phyloP scores from a whole-genome alignment of 2,329 filamentous ascomycete genomes.

The Pseudogymnoascus sp. region DNA sequence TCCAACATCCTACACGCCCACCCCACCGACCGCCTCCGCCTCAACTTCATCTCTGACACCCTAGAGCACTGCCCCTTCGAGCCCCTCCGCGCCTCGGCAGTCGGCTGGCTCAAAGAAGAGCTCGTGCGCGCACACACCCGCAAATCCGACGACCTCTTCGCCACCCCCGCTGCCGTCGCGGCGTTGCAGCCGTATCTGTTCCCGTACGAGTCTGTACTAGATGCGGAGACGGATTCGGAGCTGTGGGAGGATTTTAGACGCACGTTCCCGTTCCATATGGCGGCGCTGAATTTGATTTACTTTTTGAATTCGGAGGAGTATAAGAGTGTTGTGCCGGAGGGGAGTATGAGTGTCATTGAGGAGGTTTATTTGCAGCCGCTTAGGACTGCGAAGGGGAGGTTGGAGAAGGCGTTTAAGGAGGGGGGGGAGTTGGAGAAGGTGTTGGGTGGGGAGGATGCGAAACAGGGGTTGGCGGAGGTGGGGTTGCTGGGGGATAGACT shows the following conservation, averaged over 20 bases:
- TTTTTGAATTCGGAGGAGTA: conserved; percentile 40
- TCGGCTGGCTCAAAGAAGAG: conserved; percentile 57
- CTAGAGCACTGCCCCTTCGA: conserved; percentile 58
- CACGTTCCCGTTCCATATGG: conserved; percentile 47
- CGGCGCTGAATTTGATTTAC: conserved; percentile 52
- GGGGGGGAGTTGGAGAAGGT: neutral
- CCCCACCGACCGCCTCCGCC: conserved; percentile 48
- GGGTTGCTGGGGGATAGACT: conserved; percentile 31
- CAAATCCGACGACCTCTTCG: conserved; percentile 36
- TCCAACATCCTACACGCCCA: conserved; percentile 42
- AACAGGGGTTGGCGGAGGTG: conserved; percentile 30
- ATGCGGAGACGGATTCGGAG: conserved; percentile 34
- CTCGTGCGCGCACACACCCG: conserved; percentile 36
- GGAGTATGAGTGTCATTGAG: conserved; percentile 49
- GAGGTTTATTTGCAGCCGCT: conserved; percentile 51
- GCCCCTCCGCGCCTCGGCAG: conserved; percentile 52
- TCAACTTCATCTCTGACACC: conserved; percentile 56
- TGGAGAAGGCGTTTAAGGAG: conserved; percentile 18
- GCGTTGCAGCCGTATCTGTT: conserved; percentile 55
- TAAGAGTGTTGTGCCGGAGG: conserved; percentile 43
- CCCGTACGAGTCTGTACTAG: conserved; percentile 44
- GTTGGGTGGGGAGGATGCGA: neutral
- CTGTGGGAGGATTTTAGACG: conserved; percentile 45
- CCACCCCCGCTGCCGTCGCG: conserved; percentile 47
- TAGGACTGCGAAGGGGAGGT: conserved; percentile 33